Base-by-base conservation (phyloP, 78 protist genomes). In the Guillardia theta region DNA sequence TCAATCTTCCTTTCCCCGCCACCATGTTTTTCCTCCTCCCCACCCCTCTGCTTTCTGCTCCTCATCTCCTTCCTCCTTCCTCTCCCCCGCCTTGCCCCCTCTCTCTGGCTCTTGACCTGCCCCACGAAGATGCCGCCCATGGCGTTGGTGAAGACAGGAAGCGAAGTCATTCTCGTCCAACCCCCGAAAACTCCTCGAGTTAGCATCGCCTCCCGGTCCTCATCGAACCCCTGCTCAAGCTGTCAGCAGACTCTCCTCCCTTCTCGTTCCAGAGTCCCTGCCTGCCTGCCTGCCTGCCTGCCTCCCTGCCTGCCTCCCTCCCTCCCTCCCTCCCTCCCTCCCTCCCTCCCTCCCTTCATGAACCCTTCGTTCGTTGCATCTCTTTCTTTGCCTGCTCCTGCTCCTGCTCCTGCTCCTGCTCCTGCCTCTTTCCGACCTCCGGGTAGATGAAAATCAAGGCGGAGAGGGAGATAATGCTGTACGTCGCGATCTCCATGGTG, bases 121-220 rank as follows among this genome's bases (percentile, higher is more conserved):
- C 90, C 90, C 12, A 80, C 90, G 50, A 80, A 80, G 36, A 80
- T 39, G 90, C 90, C 90, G 0, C 90, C 90, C 12, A 44, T 8
- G 1, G 90, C 90, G 90, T 44, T 80, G 36, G 10, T 19, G 50
- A 15, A 43, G 48, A 80, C 48, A 80, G 90, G 90, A 4, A 80
- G 43, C 36, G 24, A 1, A 8, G 90, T 80, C 45, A 2, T 10
- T 12, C 44, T 12, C 44, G 43, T 33, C 90, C 90, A 80, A 12
- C 48, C 48, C 5, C 1, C 33, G 30, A 15, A 80, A 22, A 80
- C 19, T 4, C 83, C 83, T 70, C 10, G 12, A 22, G 10, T 9
- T 36, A 70, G 43, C 44, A 15, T n/a, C n/a, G n/a, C n/a, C n/a
- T n/a, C n/a, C n/a, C n/a, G n/a, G n/a, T n/a, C n/a, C n/a, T n/a